Base-by-base conservation (phyloP, 169 alveolate genomes). In the Cryptosporidium xiaoi region DNA sequence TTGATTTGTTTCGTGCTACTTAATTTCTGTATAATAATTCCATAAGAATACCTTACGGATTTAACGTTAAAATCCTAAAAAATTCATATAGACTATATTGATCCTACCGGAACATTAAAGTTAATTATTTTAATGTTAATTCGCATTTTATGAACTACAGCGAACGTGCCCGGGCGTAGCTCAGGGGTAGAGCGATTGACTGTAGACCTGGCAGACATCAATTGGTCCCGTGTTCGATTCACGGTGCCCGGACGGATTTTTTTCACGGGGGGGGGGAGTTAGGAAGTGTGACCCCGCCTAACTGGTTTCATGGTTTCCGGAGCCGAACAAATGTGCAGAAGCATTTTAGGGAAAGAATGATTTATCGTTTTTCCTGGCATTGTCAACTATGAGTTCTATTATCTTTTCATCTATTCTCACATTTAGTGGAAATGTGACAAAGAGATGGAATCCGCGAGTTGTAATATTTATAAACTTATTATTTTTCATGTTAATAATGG, bases 181-280 rank as follows among this genome's bases (percentile, higher is more conserved):
- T 77, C 87, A 77, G 87, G 71, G 87, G 87, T 77, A 77, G 87
- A 77, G 87, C 87, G 87, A 56, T 77, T 77, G 87, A 77, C 87
- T 77, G 87, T 77, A 77, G 87, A 77, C 87, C 44, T 24, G 87
- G 87, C 87, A 77, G 87, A 77, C 87, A 77, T 77, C 87, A 77
- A 77, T 77, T 77, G 87, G 87, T 77, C 87, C 87, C 87, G 87
- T 77, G 87, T 77, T 77, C 87, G 87, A 77, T 77, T 77, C 87
- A 77, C 87, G 87, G 87, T 77, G 87, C 87, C 87, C 87, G 87
- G 87, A 77, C 8, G 27, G 44, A 24, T 58, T 40, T 56, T n/a
- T 44, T 34, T 29, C 0, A 0, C 0, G 20, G 15, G 15, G 18
- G 15, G 15, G 66, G 66, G 13, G 16, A 0, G 66, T n/a, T n/a